Evolutionary conservation across 2,329 filamentous ascomycete species (phyloP).

Genomic region (Raffaelea arxii): DNA sequence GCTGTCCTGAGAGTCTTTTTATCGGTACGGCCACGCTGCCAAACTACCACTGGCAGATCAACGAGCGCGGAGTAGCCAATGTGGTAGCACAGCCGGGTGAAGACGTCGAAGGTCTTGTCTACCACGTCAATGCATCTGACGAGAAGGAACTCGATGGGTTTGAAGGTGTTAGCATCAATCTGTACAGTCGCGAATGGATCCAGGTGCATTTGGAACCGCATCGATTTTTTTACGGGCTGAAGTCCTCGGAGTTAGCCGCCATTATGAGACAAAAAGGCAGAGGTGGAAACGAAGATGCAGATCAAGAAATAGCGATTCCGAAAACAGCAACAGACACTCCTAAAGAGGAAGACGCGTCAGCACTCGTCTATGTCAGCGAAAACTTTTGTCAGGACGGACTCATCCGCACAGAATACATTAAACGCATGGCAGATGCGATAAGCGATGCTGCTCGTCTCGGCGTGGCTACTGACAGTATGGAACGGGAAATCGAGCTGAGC

Average conservation of each 20-base stretch:
- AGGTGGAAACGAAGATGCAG: no score
- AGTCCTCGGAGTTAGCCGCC: conserved; percentile 3
- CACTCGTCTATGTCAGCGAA: conserved; percentile 30
- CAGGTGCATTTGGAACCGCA: conserved; percentile 23
- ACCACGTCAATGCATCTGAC: conserved; percentile 25
- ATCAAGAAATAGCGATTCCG: no score
- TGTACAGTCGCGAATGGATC: conserved; percentile 27
- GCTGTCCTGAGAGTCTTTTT: conserved; percentile 31
- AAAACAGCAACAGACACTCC: no score
- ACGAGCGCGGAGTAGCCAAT: conserved; percentile 36
- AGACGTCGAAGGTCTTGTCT: conserved; percentile 30
- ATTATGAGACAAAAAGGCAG: no score
- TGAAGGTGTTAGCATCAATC: conserved; percentile 29
- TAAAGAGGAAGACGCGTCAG: conserved; percentile 16
- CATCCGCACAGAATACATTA: conserved; percentile 29
- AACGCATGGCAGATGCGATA: conserved; percentile 28
- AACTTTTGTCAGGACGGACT: conserved; percentile 21
- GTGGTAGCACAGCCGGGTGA: conserved; percentile 18
- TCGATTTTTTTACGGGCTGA: conserved; percentile 7
- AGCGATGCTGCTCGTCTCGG: conserved; percentile 25
- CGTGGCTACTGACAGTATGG: no score
- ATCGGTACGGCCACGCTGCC: conserved; percentile 28
- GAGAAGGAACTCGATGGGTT: conserved; percentile 28
- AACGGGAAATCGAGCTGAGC: no score
- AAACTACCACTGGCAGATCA: conserved; percentile 35